Percentiles rank a stretch among this genome's conserved stretches.
These are phyloP conservation scores for Saccharomycopsis oosterbeekiorum DNA, from an alignment of 805 yeast species.

Conservation along the genomic window DNA sequence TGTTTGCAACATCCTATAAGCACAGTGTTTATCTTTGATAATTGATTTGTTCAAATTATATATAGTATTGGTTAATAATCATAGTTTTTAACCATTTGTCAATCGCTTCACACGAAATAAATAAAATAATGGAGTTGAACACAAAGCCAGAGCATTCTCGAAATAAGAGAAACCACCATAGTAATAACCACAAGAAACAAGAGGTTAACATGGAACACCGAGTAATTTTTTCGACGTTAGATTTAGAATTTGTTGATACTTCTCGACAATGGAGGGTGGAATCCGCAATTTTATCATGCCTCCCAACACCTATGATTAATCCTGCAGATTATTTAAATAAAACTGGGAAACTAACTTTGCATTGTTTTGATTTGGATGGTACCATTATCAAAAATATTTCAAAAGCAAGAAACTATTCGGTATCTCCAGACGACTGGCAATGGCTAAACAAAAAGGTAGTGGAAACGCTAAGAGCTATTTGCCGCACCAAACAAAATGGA, in stretches of 20 bases:
- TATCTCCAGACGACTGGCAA: conserved; percentile 64
- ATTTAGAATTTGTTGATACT: not conserved
- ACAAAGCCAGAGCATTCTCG: not conserved
- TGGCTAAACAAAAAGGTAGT: conserved; percentile 37
- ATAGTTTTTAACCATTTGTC: too few relatives aligned
- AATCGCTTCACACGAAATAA: too few relatives aligned
- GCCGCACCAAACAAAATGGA: conserved; percentile 18
- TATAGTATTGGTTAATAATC: too few relatives aligned
- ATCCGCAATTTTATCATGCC: not conserved
- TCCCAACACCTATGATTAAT: not conserved
- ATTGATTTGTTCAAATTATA: too few relatives aligned
- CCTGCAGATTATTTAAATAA: not conserved
- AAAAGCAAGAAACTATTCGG: conserved; percentile 43
- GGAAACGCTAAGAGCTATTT: conserved; percentile 16
- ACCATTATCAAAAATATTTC: conserved; percentile 64
- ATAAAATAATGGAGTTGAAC: not conserved
- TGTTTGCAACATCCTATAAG: too few relatives aligned
- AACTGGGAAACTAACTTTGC: not conserved
- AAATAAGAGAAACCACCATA: not conserved
- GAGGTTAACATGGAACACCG: not conserved
- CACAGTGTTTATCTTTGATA: too few relatives aligned
- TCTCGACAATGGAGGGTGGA: not conserved
- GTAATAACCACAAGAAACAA: not conserved
- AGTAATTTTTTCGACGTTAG: not conserved
- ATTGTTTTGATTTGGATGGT: conserved; percentile 68